Conservation (phyloP, 163 green algal genomes). For the Scenedesmus sp. region DNA sequence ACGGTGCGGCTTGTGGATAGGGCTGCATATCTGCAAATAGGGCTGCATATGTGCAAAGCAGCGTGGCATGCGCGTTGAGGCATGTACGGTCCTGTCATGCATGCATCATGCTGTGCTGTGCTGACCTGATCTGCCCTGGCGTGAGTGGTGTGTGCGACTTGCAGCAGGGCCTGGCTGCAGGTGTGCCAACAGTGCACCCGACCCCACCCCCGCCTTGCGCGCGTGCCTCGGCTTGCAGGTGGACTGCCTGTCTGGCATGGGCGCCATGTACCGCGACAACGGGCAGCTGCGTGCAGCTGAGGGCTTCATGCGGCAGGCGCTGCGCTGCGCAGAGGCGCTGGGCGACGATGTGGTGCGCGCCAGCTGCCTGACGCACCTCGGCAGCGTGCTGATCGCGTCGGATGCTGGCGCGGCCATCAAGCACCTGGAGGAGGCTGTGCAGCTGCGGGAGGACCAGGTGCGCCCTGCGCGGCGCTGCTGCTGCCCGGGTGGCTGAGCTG, state of each 20-base stretch:
- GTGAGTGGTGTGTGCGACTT: too few species aligned
- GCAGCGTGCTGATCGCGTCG: constrained; percentile 31
- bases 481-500: neutral
- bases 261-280: constrained; percentile 38
- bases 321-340: neutral
- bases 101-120: too few species aligned
- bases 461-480: neutral
- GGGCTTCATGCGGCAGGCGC: constrained; percentile 46
- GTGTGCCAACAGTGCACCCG: too few species aligned
- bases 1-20: too few species aligned
- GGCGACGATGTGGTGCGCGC: constrained; percentile 16
- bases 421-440: constrained; percentile 49
- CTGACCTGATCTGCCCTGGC: too few species aligned
- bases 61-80: too few species aligned
- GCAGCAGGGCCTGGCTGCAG: too few species aligned
- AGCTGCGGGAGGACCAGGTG: constrained; percentile 47
- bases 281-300: constrained; percentile 28
- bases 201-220: too few species aligned
- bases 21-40: too few species aligned
- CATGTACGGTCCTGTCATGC: too few species aligned
- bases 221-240: neutral
- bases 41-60: too few species aligned
- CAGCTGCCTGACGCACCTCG: constrained; percentile 37
- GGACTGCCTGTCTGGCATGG: constrained; percentile 56
- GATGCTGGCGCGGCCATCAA: constrained; percentile 14